phyloP scores from a whole-genome alignment of 371 early-diverging fungal species.

The Zychaea mexicana region DNA sequence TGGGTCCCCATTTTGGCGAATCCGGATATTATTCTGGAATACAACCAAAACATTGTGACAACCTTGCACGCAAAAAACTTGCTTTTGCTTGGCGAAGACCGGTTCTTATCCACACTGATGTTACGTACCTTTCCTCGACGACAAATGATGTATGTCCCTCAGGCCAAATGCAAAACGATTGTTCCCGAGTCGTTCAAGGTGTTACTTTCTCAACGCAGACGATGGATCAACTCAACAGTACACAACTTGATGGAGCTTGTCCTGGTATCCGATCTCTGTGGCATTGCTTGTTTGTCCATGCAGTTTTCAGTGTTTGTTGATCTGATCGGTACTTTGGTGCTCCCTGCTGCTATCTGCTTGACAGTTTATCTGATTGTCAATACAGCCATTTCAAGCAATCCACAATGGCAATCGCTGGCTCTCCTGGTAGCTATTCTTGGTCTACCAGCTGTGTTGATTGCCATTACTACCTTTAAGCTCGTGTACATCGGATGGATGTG shows the following conservation, averaged over 20 bases:
- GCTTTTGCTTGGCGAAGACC: constrained; percentile 95
- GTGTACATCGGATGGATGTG: constrained; percentile 82
- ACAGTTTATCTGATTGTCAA: constrained; percentile 53
- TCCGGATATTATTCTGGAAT: constrained; percentile 87
- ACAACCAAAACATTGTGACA: constrained; percentile 88
- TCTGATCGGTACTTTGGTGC: constrained; percentile 79
- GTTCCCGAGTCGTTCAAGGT: constrained; percentile 83
- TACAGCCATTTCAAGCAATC: constrained; percentile 48
- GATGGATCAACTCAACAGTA: constrained; percentile 94
- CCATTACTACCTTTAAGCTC: constrained; percentile 81
- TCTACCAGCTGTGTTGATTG: constrained; percentile 85
- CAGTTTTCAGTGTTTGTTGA: constrained; percentile 86
- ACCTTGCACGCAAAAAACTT: constrained; percentile 97
- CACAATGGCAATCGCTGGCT: constrained; percentile 69
- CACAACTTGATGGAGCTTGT: constrained; percentile 92
- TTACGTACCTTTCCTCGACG: constrained; percentile 90
- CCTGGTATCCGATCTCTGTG: constrained; percentile 83
- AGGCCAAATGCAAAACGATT: constrained; percentile 81
- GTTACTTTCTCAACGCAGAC: constrained; percentile 82
- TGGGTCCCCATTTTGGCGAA: constrained; percentile 88
- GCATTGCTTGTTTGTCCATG: constrained; percentile 86
- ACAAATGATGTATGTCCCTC: constrained; percentile 92
- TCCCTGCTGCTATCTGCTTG: constrained; percentile 81
- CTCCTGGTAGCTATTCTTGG: constrained; percentile 71
- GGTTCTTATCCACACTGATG: constrained; percentile 94